These are phyloP conservation scores for Pisolithus tinctorius DNA, from an alignment of 768 basidiomycete genomes.

Conservation along the genomic window DNA sequence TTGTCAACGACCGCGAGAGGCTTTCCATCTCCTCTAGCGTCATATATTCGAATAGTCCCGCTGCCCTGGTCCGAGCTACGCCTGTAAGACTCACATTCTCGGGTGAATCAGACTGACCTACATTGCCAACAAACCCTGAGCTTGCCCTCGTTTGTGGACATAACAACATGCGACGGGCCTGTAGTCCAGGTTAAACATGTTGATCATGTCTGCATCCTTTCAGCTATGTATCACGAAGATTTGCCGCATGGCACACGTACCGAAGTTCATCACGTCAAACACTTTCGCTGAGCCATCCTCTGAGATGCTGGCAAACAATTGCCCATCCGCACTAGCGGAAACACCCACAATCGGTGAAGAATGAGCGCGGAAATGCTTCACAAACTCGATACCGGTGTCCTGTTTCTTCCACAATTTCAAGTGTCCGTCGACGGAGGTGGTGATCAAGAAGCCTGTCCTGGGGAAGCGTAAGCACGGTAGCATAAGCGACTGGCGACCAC, in stretches of 20 bases:
- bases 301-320: slow-evolving; percentile 84
- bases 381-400: slow-evolving; percentile 91
- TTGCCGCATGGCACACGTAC: slow-evolving; percentile 40
- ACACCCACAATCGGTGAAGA: slow-evolving; percentile 71
- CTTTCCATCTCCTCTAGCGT: slow-evolving; percentile 78
- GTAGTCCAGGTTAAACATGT: slow-evolving; percentile 87
- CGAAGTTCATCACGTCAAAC: slow-evolving; percentile 97
- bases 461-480: slow-evolving; percentile 5
- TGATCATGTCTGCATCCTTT: slow-evolving; percentile 83
- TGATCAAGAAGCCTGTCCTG: slow-evolving; percentile 91
- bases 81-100: slow-evolving; percentile 11
- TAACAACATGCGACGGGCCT: slow-evolving; percentile 88
- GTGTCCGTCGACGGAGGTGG: slow-evolving; percentile 92
- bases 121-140: slow-evolving; percentile 84
- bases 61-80: slow-evolving; percentile 70
- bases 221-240: neutral
- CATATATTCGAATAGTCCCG: slow-evolving; percentile 81
- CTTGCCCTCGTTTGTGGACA: slow-evolving; percentile 88
- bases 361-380: slow-evolving; percentile 96
- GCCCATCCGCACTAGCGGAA: slow-evolving; percentile 86
- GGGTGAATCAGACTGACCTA: slow-evolving; percentile 31
- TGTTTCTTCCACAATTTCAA: slow-evolving; percentile 99
- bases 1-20: slow-evolving; percentile 71
- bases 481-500: neutral
- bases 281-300: slow-evolving; percentile 92